phyloP scores from a whole-genome alignment of 2,329 filamentous ascomycete genomes.

The Microdochium bolleyi region DNA sequence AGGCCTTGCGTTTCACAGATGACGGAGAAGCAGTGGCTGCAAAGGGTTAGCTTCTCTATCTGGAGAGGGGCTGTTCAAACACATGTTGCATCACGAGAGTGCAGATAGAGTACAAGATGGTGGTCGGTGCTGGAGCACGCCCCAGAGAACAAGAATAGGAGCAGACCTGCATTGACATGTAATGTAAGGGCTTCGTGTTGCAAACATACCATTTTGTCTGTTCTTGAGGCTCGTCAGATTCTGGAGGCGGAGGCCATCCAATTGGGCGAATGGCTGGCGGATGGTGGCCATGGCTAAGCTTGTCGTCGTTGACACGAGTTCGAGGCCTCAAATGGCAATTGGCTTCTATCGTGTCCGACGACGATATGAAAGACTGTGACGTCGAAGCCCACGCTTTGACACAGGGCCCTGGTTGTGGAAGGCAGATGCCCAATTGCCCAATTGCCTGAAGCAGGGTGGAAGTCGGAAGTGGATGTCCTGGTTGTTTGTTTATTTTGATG shows the following conservation, averaged over 20 bases:
- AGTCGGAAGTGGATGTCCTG: slow-evolving; percentile 2
- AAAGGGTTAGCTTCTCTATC: slow-evolving; percentile 14
- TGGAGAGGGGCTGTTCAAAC: no score
- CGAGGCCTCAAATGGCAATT: slow-evolving; percentile 2
- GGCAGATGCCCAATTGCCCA: neutral
- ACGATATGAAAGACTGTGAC: neutral
- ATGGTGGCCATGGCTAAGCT: slow-evolving; percentile 43
- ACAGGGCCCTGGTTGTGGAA: no score
- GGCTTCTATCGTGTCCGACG: neutral
- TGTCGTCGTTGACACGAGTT: slow-evolving; percentile 5
- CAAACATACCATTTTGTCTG: slow-evolving; percentile 59
- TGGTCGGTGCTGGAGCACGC: neutral
- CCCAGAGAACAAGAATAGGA: neutral
- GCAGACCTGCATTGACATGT: neutral
- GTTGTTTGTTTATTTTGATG: slow-evolving; percentile 19
- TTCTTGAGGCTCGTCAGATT: slow-evolving; percentile 70
- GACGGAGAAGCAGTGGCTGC: slow-evolving; percentile 32
- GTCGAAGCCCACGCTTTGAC: neutral
- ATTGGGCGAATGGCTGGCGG: slow-evolving; percentile 68
- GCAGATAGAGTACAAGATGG: neutral
- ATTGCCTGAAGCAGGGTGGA: neutral
- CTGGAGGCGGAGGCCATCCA: slow-evolving; percentile 63
- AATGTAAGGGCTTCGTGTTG: neutral
- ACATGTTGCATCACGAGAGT: neutral
- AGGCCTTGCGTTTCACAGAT: slow-evolving; percentile 49